Base-by-base conservation (phyloP, 768 basidiomycete species). In the Macrolepiota dolichaula region DNA sequence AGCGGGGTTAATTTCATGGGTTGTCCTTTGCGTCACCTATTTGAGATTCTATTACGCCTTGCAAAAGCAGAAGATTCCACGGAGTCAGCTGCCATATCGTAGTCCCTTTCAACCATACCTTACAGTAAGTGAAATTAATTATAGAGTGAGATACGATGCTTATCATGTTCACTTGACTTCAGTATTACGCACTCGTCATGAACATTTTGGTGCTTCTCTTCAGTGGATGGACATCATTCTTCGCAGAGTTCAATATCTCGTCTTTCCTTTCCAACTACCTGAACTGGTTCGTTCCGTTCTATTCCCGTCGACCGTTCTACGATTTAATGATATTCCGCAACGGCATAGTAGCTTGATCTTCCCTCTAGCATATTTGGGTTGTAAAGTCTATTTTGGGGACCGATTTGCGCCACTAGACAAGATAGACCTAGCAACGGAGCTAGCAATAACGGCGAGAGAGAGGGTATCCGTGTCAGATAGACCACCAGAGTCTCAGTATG, bases 81-180 rank as follows among this genome's bases (percentile, higher is more conserved):
- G 75, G 47, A 66, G 71, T 42, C 58, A 51, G n/a, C 65, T 76
- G 6, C 73, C 75, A 7, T 74, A 75, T 67, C 70, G 72, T 66
- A 79, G 75, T 36, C 81, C 82, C 13, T 77, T 78, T 61, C 80
- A 79, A 63, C 80, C 81, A 10, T 81, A 74, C 62, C 74, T 80
- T 19, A 76, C 80, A 10, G 71, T 70, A 57, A 49, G 69, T 64
- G 51, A 15, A 55, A 47, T n/a, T 42, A 38, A 9, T 10, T 17
- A 15, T 57, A 11, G 24, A 15, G 13, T 44, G 13, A 32, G 35
- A 47, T 32, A 32, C 10, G 49, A 49, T 60, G 42, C 12, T 32
- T 57, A 40, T 59, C 7, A 57, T 54, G 24, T 27, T 17, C 24
- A 36, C 36, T 51, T 46, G 4, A 52, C 22, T 24, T 17, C 37